Base-by-base conservation (phyloP, 345 rosid genomes). In the Viola odorata region DNA sequence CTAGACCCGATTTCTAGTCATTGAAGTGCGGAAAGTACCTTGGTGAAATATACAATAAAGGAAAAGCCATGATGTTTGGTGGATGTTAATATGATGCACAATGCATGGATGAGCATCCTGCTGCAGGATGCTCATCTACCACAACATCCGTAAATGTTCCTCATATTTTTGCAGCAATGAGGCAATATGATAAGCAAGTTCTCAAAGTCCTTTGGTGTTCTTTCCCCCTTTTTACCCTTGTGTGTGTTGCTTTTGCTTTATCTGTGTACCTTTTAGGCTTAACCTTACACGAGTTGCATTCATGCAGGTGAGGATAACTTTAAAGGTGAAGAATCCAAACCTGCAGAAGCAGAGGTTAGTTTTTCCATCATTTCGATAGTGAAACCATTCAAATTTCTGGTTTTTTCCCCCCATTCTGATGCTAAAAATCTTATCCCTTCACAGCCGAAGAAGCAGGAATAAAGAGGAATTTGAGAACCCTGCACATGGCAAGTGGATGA, bases 271-370 rank as follows among this genome's bases (percentile, higher is more conserved):
- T 47, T 10, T 54, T 12, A 57, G 44, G 55, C 44, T 3, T 38
- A 12, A 55, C 65, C 62, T 66, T 23, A 49, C 42, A 59, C 23
- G 38, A 60, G 40, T 42, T 39, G 58, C 36, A 42, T 53, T 49
- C 12, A 56, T 70, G 74, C 61, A 92, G 98, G 96, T 66, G 98
- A 92, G 69, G 97, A 87, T 50, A 79, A 70, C 66, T 38, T 62
- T 66, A 92, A 89, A 78, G 74, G 79, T 32, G 94, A 89, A 32
- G 98, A 89, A 64, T 57, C 94, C 45, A 89, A 89, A 66, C 76
- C 91, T 45, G 85, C 83, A 8, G 92, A 84, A 53, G 75, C 81
- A 23, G 85, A 84, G 89, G 96, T 84, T 53, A 57, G 59, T 51
- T 57, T 9, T 53, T 45, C 11, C n/a, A 41, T 13, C 37, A 10